Base-by-base conservation (phyloP, 2,329 filamentous ascomycete species). In the Penicillium sp. region DNA sequence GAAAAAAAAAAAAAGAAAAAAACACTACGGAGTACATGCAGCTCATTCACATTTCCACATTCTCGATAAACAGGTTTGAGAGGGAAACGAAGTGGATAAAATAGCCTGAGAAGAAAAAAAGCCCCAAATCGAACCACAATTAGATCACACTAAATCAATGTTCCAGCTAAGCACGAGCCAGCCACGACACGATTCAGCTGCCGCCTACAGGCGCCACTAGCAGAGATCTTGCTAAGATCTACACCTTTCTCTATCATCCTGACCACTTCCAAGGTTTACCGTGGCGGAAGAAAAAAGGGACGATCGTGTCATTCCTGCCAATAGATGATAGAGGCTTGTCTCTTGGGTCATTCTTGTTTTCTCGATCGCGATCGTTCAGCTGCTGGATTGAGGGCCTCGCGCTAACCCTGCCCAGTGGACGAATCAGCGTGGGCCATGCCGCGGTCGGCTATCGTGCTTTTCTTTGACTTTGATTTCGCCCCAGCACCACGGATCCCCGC, bases 131-230 rank as follows among this genome's bases (percentile, higher is more conserved):
- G 13, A 26, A 31, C 14, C 11, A 26, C 29, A 16, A 42, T 35
- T 9, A 26, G 33, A 51, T 27, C 35, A 39, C 39, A 52, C 48
- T 55, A 52, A 37, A 44, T 21, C 21, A 27, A 3, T 4, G 37
- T 39, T 56, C 56, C 60, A 62, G 57, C 60, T 56, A 45, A 22
- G 29, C 53, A 54, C 49, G 39, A 50, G 39, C 54, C 60, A 59
- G 60, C 60, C 60, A 63, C 54, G 42, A 52, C 13, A 44, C 44
- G 39, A 52, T 63, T 63, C 60, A 63, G 60, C 60, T 63, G 56
- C 52, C 56, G 47, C 50, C 45, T 39, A 43, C 39, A 59, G 26
- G 49, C 60, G 60, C 58, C 58, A 63, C 60, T 54, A 29, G 27
- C 27, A 29, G 47, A 53, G 47, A 42, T 35, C 47, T 19, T 42